phyloP scores from a whole-genome alignment of 2,329 filamentous ascomycete genomes.

The Erysiphe pulchra region DNA sequence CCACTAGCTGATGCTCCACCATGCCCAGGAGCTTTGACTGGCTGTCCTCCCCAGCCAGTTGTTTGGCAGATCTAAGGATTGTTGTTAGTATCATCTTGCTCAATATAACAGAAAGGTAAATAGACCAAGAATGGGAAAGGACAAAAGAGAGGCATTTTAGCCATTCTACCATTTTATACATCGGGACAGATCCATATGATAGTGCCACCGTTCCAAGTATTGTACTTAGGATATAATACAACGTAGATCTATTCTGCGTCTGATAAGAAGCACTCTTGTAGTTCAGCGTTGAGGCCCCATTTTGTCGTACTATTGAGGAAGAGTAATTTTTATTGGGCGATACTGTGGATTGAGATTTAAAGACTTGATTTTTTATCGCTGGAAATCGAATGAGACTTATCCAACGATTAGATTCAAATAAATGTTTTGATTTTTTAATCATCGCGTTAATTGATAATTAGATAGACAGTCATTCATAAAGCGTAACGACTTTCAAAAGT shows the following conservation, averaged over 20 bases:
- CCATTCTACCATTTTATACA: conserved; percentile 57
- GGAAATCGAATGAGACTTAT: too few relatives aligned
- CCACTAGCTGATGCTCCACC: conserved; percentile 20
- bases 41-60: conserved; percentile 80
- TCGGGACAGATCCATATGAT: conserved; percentile 59
- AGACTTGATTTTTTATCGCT: too few relatives aligned
- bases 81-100: too few relatives aligned
- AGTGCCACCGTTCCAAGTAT: conserved; percentile 59
- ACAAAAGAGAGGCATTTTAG: neutral
- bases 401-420: too few relatives aligned
- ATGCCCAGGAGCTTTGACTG: conserved; percentile 56
- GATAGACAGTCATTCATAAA: too few relatives aligned
- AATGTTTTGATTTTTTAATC: too few relatives aligned
- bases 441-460: too few relatives aligned
- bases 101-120: too few relatives aligned
- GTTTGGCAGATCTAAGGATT: conserved; percentile 46
- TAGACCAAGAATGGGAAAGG: too few relatives aligned
- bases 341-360: too few relatives aligned
- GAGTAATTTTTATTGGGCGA: too few relatives aligned
- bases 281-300: conserved; percentile 30
- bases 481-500: too few relatives aligned
- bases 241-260: conserved; percentile 39
- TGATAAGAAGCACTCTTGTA: conserved; percentile 37
- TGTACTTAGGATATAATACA: conserved; percentile 51
- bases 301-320: conserved; percentile 3